Percentiles rank a stretch among this genome's conserved stretches.
Conservation (phyloP, 257 asterid species). For the Lithospermum erythrorhizon region DNA sequence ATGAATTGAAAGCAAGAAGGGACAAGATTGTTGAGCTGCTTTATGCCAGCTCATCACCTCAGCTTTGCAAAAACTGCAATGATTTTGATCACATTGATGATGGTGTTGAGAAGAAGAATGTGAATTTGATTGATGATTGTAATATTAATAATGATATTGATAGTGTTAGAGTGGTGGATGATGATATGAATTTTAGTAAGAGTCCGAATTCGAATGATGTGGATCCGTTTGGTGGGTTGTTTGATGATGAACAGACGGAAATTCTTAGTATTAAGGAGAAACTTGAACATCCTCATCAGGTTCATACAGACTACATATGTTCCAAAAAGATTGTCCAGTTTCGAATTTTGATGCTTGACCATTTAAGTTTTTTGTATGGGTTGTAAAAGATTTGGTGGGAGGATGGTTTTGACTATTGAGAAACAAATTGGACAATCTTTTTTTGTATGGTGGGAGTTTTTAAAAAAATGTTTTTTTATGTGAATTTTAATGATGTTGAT, state of each 20-base stretch:
- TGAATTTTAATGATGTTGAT: neutral
- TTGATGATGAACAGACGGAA: conserved; percentile 58
- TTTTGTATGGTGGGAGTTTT: neutral
- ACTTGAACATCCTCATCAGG: conserved; percentile 79
- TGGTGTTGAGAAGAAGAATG: conserved; percentile 5
- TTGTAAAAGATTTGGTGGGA: too few species aligned
- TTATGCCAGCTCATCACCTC: conserved; percentile 32
- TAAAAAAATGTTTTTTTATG: neutral
- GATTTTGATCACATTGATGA: conserved; percentile 12
- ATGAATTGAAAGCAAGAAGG: conserved; percentile 62
- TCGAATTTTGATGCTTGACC: too few species aligned
- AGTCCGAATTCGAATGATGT: conserved; percentile 57
- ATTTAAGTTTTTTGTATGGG: too few species aligned
- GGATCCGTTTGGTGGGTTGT: conserved; percentile 54
- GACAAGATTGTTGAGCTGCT: conserved; percentile 65
- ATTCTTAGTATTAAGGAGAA: conserved; percentile 60
- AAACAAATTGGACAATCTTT: too few species aligned
- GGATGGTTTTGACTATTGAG: too few species aligned
- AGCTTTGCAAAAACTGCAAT: conserved; percentile 39
- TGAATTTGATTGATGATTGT: conserved; percentile 5
- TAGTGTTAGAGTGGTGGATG: conserved; percentile 8
- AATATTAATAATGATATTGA: conserved; percentile 14
- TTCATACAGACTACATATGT: neutral
- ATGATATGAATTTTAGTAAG: conserved; percentile 24
- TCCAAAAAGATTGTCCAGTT: too few species aligned